Base-by-base conservation (phyloP, 768 basidiomycete species). In the Leucogyrophana mollusca region DNA sequence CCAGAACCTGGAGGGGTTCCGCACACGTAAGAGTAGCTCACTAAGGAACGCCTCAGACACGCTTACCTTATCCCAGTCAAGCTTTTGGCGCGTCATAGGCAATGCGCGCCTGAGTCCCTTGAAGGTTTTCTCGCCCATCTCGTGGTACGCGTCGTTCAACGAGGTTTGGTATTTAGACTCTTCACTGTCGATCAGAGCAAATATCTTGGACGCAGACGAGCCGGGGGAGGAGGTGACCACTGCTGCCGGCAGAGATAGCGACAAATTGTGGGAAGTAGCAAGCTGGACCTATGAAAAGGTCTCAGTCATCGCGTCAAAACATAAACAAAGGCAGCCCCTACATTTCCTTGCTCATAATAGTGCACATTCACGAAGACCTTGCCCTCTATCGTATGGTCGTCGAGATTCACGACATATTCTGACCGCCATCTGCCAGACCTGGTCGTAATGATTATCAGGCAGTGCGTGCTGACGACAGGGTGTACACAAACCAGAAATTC, bases 391-490 rank as follows among this genome's bases (percentile, higher is more conserved):
- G 67, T 75, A 43, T 78, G 77, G 33, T 77, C 71, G 14, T 73
- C 77, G 32, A 89, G 64, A 61, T 95, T 82, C 40, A 96, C 72
- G 8, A 71, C 62, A 63, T 96, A 98, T 54, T 85, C 78, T 5
- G 93, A 94, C 32, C 94, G 80, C 95, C 95, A 98, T 61, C 94
- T 76, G 25, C 95, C 95, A 22, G 94, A 87, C 94, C 94, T 95
- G 43, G 2, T 22, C 32, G 13, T 24, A 2, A 45, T 7, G 33
- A 11, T 51, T 24, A 47, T 13, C 23, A 43, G 30, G 6, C 9
- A 34, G 44, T 22, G 30, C 54, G 66, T 49, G 41, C 9, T 41
- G 6, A 30, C 27, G 27, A 30, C 7, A 30, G 13, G 13, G 13
- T 8, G 10, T 7, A 14, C 20, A 49, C 74, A 42, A 46, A 94